phyloP scores from a whole-genome alignment of 208 protist genomes.

The Trypanosoma congolense region DNA sequence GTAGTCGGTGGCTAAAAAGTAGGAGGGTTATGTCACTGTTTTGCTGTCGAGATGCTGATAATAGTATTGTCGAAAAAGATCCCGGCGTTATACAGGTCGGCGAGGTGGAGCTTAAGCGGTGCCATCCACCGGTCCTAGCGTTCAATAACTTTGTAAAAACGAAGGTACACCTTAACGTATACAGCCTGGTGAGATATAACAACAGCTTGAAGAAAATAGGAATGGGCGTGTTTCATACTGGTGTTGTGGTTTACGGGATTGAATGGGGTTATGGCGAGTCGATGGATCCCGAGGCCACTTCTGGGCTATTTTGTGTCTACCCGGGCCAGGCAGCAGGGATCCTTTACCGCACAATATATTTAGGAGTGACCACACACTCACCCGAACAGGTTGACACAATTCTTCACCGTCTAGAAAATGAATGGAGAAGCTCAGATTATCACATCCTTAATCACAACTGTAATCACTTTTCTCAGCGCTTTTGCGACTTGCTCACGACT shows the following conservation, averaged over 20 bases:
- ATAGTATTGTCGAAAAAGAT: constrained; percentile 28
- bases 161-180: constrained; percentile 78
- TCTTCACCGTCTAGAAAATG: constrained; percentile 78
- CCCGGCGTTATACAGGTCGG: constrained; percentile 19
- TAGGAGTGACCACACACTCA: constrained; percentile 74
- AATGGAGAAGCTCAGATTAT: constrained; percentile 84
- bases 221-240: constrained; percentile 84
- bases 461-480: constrained; percentile 85
- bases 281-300: constrained; percentile 47
- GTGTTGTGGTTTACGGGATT: constrained; percentile 87
- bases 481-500: constrained; percentile 79
- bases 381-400: constrained; percentile 85
- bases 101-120: constrained; percentile 32
- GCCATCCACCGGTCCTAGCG: constrained; percentile 31
- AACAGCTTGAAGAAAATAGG: constrained; percentile 60
- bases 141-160: constrained; percentile 26
- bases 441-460: constrained; percentile 90
- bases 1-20: not conserved
- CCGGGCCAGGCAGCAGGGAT: constrained; percentile 64
- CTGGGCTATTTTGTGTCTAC: constrained; percentile 76
- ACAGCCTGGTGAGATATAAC: constrained; percentile 71
- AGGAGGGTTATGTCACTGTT: constrained; percentile 20
- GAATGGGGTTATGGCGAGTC: constrained; percentile 89
- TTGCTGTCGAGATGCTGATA: constrained; percentile 33
- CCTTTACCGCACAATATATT: constrained; percentile 55